Base-by-base conservation (phyloP, 2,329 filamentous ascomycete species). In the Hawksworthiomyces lignivorus region DNA sequence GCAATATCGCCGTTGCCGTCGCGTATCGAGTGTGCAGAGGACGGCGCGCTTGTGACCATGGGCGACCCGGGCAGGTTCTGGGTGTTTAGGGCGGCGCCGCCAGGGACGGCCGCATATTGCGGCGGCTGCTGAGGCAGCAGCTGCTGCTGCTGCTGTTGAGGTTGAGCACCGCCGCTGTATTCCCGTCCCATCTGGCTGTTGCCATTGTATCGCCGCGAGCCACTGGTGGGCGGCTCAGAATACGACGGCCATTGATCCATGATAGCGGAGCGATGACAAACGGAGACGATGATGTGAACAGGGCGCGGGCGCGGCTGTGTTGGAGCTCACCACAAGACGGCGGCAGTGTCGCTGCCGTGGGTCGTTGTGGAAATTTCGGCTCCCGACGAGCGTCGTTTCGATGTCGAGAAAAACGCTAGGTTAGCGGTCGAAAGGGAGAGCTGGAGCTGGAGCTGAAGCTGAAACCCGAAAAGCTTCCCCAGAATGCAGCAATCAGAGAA, bases 1-100 rank as follows among this genome's bases (percentile, higher is more conserved):
- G 82, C 70, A 45, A 87, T 73, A 64, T 89, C 84, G 55, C 80
- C 77, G 59, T 84, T 86, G 50, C 77, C 76, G 64, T 87, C 82
- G 68, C 82, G 80, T 55, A 73, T 62, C 55, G 79, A 75, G 52
- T 75, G 69, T 49, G 70, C 71, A 44, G 65, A 62, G 28, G 36
- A 74, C 52, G 75, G 70, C 27, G 35, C 14, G 35, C 22, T 29
- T 22, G 38, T 44, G n/a, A 29, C 32, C 56, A 77, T 67, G 48
- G 80, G 72, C 43, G 80, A 80, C 29, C 72, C 68, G 46, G 70
- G 68, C 56, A 79, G 68, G 54, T 75, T 62, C 45, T 55, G 47
- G 12, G n/a, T 17, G 30, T 9, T 22, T 17, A 44, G 15, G 29
- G 26, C 34, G 29, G 20, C 15, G 21, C 17, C 19, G 9, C 22